Base-by-base conservation (phyloP, 1,284 basidiomycete species). In the Tylopilus microsporus region DNA sequence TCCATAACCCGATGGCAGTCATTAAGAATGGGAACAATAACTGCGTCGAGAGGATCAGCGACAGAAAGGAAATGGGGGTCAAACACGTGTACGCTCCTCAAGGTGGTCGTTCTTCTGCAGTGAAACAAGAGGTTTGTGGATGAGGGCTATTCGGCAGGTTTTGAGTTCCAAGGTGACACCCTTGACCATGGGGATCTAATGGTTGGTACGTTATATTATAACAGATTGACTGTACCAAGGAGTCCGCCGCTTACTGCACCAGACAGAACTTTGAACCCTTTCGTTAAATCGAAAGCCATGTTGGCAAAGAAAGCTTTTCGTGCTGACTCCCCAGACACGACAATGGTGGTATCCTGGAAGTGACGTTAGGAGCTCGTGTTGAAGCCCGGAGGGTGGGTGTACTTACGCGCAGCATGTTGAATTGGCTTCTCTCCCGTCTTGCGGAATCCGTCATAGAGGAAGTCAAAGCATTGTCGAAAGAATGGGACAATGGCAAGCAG, bases 241-340 rank as follows among this genome's bases (percentile, higher is more conserved):
- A 50, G 54, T 25, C 52, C 49, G 41, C 52, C 52, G 79, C 84
- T 62, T 68, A 89, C 87, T 55, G 85, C 86, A 56, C 87, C 87
- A 55, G 86, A 87, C 60, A 89, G 77, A 64, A 87, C 80, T 66
- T 83, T 85, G 76, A 88, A 89, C 16, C 86, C 87, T 74, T 87
- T 85, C 49, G 84, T 85, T 55, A 89, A 78, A 71, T 89, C 86
- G 62, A 89, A 80, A 18, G 79, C 78, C 72, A 81, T 84, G 55
- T 85, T 80, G 6, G 79, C 77, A 66, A 89, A 86, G 72, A 89
- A 89, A 13, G 82, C 77, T 59, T 80, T 79, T 58, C 87, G 77
- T n/a, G 82, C 86, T 43, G 76, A 77, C 68, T 87, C 84, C 53
- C 87, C 87, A 47, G 87, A 89, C 45, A 89, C 79, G 37, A 86